Evolutionary conservation across 345 rosid genomes (phyloP).

Genomic region (Pugionium dolabratum): DNA sequence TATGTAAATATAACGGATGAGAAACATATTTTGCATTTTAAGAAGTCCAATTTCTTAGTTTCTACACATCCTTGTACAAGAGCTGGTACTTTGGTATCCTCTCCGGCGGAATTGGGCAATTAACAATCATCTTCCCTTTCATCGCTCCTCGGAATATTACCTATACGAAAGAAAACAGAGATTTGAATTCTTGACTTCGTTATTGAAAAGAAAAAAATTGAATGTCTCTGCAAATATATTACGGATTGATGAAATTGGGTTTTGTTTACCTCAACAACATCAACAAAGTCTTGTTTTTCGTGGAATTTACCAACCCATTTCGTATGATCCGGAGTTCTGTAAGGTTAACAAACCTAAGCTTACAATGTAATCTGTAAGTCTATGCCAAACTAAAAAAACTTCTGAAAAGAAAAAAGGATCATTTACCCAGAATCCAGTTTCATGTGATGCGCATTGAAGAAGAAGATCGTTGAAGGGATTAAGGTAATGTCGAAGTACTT

Average conservation of each 20-base stretch:
- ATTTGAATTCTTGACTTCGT: background rate
- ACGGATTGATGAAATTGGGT: background rate
- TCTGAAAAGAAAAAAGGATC: background rate
- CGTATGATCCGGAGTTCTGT: constrained; percentile 87
- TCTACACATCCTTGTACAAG: constrained; percentile 66
- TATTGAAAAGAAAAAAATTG: background rate
- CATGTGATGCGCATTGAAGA: constrained; percentile 95
- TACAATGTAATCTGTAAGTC: too few relatives aligned
- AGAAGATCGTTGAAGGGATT: constrained; percentile 77
- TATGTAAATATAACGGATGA: constrained; percentile 13
- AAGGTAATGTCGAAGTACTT: constrained; percentile 80
- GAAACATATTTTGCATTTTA: constrained; percentile 21
- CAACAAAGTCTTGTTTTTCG: constrained; percentile 83
- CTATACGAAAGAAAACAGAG: constrained; percentile 42
- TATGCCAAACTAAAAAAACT: background rate
- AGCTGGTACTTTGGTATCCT: constrained; percentile 79
- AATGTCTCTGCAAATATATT: background rate
- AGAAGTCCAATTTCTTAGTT: background rate
- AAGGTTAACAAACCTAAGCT: background rate
- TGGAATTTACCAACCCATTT: constrained; percentile 90
- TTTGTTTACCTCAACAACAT: constrained; percentile 73
- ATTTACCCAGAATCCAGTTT: constrained; percentile 90
- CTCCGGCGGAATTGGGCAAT: constrained; percentile 77
- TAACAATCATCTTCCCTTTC: constrained; percentile 90
- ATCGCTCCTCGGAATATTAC: constrained; percentile 88